These are phyloP conservation scores for Moesziomyces globuligerus DNA, from an alignment of 1,284 basidiomycete species.

Conservation along the genomic window DNA sequence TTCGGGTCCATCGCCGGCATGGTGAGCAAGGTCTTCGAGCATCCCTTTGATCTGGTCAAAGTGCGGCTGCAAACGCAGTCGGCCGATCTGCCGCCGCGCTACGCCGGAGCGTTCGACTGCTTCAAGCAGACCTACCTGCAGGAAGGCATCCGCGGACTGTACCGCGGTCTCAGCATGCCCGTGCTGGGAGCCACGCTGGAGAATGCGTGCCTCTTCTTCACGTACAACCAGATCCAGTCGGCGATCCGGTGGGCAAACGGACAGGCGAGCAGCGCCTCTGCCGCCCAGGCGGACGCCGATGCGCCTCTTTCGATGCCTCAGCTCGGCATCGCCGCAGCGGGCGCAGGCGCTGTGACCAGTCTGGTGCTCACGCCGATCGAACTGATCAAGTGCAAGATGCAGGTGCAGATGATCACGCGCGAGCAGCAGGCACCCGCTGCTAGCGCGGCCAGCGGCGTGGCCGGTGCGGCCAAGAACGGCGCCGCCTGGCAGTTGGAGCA, in stretches of 20 bases:
- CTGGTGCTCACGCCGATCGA: constrained; percentile 90
- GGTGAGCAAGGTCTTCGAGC: constrained; percentile 64
- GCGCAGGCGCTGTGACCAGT: constrained; percentile 82
- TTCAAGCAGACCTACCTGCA: constrained; percentile 57
- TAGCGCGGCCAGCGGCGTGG: constrained; percentile 27
- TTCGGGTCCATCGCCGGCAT: constrained; percentile 66
- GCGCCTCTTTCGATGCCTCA: constrained; percentile 71
- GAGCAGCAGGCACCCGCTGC: constrained; percentile 63
- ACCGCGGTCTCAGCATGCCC: constrained; percentile 80
- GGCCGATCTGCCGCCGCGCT: constrained; percentile 47
- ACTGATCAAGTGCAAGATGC: constrained; percentile 93
- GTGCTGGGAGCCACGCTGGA: constrained; percentile 89
- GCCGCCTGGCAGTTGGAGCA: constrained; percentile 32
- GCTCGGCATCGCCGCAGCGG: constrained; percentile 79
- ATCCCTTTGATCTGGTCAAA: constrained; percentile 66
- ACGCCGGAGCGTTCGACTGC: constrained; percentile 60
- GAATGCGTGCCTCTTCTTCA: constrained; percentile 86
- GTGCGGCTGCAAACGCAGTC: constrained; percentile 65
- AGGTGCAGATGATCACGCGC: constrained; percentile 82
- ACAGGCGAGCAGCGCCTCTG: constrained; percentile 32
- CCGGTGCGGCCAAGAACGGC: constrained; percentile 36
- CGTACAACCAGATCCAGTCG: constrained; percentile 84
- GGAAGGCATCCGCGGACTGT: constrained; percentile 63
- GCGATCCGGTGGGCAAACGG: constrained; percentile 69
- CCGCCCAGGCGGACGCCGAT: constrained; percentile 66